Conservation (phyloP, 202 grass and related monocot species). For the Thinopyrum obtusiflorum region DNA sequence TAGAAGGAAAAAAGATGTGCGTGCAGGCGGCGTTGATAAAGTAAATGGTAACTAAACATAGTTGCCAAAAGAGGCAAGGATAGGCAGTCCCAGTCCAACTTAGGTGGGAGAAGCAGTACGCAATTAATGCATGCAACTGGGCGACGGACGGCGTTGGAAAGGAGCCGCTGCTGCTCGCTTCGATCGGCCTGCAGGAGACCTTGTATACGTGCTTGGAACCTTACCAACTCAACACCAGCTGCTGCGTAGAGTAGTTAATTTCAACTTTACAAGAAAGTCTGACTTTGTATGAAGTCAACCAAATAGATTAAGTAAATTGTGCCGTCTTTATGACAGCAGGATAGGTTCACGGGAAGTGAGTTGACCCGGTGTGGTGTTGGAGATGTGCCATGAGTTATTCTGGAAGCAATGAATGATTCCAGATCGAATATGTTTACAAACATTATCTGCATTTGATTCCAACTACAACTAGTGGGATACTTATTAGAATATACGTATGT, state of each 20-base stretch:
- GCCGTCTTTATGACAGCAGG: neutral
- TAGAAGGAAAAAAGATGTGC: neutral
- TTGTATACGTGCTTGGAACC: neutral
- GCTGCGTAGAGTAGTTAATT: neutral
- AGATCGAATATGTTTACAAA: neutral
- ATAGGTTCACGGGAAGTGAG: neutral
- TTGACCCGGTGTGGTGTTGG: neutral
- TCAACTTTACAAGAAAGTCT: neutral
- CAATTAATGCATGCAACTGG: neutral
- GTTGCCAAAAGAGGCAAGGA: constrained; percentile 1
- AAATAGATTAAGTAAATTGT: neutral
- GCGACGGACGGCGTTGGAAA: neutral
- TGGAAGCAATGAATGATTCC: neutral
- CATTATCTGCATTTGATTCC: neutral
- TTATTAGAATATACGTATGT: no score
- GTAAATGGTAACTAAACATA: neutral
- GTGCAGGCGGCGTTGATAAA: neutral
- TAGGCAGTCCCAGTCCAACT: neutral
- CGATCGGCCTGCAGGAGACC: neutral
- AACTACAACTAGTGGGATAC: neutral
- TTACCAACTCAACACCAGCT: neutral
- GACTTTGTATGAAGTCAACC: neutral
- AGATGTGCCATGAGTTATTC: neutral
- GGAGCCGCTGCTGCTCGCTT: neutral
- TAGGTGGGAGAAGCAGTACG: neutral